Percentiles rank a stretch among this genome's conserved stretches.
Conservation (phyloP, 139 green algal genomes). For the Microglena sp. region DNA sequence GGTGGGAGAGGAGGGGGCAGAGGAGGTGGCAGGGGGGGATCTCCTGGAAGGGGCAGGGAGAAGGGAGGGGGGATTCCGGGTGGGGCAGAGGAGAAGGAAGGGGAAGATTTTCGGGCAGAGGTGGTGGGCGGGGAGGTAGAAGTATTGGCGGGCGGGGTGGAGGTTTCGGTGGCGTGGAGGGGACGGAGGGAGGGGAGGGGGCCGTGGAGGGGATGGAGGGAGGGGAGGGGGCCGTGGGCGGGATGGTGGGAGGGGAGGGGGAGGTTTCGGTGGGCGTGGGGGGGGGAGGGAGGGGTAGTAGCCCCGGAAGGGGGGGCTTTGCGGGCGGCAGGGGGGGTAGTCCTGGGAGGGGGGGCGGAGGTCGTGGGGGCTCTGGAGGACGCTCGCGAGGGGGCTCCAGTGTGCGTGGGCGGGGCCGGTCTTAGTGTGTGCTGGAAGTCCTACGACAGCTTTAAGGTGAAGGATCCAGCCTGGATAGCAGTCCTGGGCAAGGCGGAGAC, state of each 20-base stretch:
- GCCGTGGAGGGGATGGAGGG: background rate
- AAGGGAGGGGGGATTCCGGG: conserved; percentile 5
- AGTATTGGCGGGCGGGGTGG: conserved; percentile 4
- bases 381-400: too few species aligned
- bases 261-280: background rate
- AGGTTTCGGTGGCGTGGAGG: background rate
- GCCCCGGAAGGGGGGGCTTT: background rate
- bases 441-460: too few species aligned
- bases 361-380: background rate
- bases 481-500: too few species aligned
- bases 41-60: background rate
- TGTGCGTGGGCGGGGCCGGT: too few species aligned
- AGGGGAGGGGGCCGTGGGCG: background rate
- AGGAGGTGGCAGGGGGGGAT: background rate
- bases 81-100: background rate
- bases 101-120: background rate
- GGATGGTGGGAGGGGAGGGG: background rate
- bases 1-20: background rate
- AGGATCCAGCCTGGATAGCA: too few species aligned
- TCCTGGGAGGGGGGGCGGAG: background rate
- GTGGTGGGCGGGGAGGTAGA: background rate
- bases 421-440: too few species aligned
- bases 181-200: conserved; percentile 4
- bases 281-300: background rate
- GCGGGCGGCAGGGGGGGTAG: background rate